Percentiles rank a stretch among this genome's conserved stretches.
phyloP scores from a whole-genome alignment of 2,329 filamentous ascomycete genomes.

The Onygena corvina region DNA sequence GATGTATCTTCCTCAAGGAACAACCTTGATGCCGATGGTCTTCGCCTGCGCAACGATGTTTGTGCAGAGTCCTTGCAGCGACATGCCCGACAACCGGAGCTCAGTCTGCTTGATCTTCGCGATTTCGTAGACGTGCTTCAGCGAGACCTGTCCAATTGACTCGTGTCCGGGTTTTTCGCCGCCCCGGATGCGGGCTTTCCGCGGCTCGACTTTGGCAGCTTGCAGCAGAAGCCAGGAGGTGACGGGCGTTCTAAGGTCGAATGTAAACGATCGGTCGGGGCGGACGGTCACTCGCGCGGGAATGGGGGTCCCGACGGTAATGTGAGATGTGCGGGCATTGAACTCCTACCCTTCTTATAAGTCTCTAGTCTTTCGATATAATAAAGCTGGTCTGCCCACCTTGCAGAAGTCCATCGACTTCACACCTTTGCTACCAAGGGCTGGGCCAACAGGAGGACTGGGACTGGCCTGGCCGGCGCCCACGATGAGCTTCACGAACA shows the following conservation, averaged over 20 bases:
- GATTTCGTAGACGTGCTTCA: constrained; percentile 97
- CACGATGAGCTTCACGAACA: constrained; percentile 94
- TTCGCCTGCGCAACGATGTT: constrained; percentile 63
- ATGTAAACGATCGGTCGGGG: constrained; percentile 82
- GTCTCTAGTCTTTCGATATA: too few species aligned
- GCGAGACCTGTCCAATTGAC: constrained; percentile 66
- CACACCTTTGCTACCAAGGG: constrained; percentile 90
- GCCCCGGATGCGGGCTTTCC: constrained; percentile 63
- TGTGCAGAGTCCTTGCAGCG: constrained; percentile 59
- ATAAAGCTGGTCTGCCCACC: constrained; percentile 43
- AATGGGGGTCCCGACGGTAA: constrained; percentile 69
- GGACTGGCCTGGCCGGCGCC: constrained; percentile 90
- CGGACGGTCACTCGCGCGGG: constrained; percentile 85
- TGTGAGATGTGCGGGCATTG: constrained; percentile 84
- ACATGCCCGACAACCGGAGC: constrained; percentile 57
- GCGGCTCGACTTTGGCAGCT: constrained; percentile 60
- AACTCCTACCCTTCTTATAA: constrained; percentile 86
- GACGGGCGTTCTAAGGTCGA: constrained; percentile 87
- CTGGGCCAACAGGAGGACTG: constrained; percentile 89
- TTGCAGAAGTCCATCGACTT: constrained; percentile 99
- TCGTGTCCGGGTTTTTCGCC: constrained; percentile 64
- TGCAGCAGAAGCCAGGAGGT: constrained; percentile 81
- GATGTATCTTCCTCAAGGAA: constrained; percentile 39
- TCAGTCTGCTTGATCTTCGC: constrained; percentile 88
- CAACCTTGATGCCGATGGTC: constrained; percentile 61